These are phyloP conservation scores for Clohesyomyces aquaticus DNA, from an alignment of 495 filamentous ascomycete genomes.

Conservation along the genomic window DNA sequence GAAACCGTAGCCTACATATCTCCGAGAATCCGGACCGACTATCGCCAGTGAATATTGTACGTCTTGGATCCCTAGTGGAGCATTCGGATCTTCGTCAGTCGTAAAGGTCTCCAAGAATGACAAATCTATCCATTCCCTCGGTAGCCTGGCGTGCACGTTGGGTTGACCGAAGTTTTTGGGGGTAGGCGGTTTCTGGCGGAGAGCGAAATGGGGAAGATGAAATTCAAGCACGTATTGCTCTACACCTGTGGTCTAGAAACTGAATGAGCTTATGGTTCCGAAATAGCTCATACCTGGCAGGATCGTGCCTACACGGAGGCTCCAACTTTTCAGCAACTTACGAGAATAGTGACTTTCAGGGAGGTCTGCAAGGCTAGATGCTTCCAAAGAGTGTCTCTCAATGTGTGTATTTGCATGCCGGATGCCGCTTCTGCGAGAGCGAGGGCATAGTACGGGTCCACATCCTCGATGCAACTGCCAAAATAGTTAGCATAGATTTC, in stretches of 20 bases:
- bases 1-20: not conserved
- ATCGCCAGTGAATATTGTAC: not conserved
- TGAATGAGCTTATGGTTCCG: not conserved
- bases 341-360: not conserved
- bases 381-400: not conserved
- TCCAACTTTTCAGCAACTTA: not conserved
- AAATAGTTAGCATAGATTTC: not conserved
- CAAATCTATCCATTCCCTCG: not conserved
- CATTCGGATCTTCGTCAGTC: not conserved
- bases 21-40: not conserved
- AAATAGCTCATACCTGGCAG: too few species aligned
- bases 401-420: not conserved
- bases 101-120: not conserved
- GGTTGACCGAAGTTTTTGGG: not conserved
- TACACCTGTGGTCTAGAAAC: not conserved
- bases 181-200: not conserved
- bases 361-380: not conserved
- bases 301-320: too few species aligned
- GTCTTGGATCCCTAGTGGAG: not conserved
- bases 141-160: not conserved
- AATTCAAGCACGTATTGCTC: not conserved
- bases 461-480: not conserved
- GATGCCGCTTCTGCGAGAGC: not conserved
- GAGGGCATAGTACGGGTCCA: not conserved
- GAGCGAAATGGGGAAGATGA: not conserved